Percentiles rank a stretch among this genome's conserved stretches.
Evolutionary conservation across 257 asterid genomes (phyloP).

Genomic region (Schizonepeta tenuifolia): DNA sequence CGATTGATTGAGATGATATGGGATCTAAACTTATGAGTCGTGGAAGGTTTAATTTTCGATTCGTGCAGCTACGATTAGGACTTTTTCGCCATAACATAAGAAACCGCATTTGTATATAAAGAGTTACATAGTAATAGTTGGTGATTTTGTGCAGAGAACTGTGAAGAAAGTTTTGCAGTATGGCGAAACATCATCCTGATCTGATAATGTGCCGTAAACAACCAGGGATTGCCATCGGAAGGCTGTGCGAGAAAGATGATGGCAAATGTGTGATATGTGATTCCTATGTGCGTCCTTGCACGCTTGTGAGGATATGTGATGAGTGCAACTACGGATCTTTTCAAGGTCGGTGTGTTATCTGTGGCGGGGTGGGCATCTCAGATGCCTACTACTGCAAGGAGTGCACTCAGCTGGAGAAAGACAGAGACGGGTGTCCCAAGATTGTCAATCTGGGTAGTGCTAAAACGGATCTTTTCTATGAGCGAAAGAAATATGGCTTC

Average conservation of each 20-base stretch:
- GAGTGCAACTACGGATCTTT: slow-evolving; percentile 94
- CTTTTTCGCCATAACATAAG: not conserved
- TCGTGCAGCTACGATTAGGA: not conserved
- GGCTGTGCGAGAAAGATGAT: slow-evolving; percentile 90
- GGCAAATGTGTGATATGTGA: slow-evolving; percentile 92
- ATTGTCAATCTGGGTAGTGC: slow-evolving; percentile 89
- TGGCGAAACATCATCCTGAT: slow-evolving; percentile 97
- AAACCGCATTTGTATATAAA: not conserved
- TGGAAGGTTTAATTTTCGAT: not conserved
- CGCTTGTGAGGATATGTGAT: slow-evolving; percentile 82
- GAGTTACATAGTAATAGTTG: not conserved
- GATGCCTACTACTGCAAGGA: slow-evolving; percentile 96
- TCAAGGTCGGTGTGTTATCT: slow-evolving; percentile 86
- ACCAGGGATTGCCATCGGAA: slow-evolving; percentile 91
- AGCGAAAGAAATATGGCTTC: slow-evolving; percentile 87
- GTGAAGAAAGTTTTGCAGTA: slow-evolving; percentile 31
- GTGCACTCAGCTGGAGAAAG: slow-evolving; percentile 92
- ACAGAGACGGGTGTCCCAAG: slow-evolving; percentile 90
- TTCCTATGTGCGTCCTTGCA: slow-evolving; percentile 93
- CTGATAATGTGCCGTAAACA: slow-evolving; percentile 92
- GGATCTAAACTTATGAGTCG: not conserved
- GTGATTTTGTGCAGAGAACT: slow-evolving; percentile 20
- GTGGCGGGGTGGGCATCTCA: slow-evolving; percentile 92
- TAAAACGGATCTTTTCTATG: slow-evolving; percentile 81
- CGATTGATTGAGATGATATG: not conserved